A percentile compares a stretch with the other conserved stretches of the same genome.
Conservation (phyloP, 257 asterid genomes). For the Solanum verrucosum region DNA sequence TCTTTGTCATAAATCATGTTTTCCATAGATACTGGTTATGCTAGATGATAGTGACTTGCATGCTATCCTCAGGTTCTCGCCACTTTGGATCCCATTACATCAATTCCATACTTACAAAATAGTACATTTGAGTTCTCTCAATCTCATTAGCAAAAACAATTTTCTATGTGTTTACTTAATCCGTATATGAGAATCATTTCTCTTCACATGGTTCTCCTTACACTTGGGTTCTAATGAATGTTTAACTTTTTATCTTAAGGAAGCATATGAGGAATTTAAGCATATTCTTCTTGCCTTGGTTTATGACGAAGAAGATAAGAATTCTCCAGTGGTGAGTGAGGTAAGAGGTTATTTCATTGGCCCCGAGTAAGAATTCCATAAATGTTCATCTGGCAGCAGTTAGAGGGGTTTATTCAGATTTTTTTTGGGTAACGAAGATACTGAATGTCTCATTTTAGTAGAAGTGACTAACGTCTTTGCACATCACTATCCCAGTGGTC, state of each 20-base stretch:
- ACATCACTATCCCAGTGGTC: constrained; percentile 68
- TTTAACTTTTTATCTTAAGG: constrained; percentile 40
- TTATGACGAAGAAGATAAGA: constrained; percentile 77
- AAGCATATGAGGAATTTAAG: constrained; percentile 97
- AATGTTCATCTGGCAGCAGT: neutral
- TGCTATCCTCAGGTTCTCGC: neutral
- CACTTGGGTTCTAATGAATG: constrained; percentile 13
- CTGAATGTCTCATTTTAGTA: neutral
- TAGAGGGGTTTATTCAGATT: neutral
- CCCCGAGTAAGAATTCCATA: neutral
- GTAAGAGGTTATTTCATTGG: constrained; percentile 24
- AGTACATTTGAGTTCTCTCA: neutral
- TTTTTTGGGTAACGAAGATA: neutral
- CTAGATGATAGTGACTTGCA: neutral
- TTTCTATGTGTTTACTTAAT: neutral
- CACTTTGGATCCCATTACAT: neutral
- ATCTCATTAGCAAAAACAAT: neutral
- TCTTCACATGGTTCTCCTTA: neutral
- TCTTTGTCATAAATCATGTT: neutral
- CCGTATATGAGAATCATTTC: neutral
- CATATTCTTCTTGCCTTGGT: constrained; percentile 83
- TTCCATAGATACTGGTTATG: neutral
- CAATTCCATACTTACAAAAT: neutral
- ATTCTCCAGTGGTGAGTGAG: constrained; percentile 91
- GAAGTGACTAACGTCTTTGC: neutral